Evolutionary conservation across 345 rosid species (phyloP).

Genomic region (Streptanthus diversifolius): DNA sequence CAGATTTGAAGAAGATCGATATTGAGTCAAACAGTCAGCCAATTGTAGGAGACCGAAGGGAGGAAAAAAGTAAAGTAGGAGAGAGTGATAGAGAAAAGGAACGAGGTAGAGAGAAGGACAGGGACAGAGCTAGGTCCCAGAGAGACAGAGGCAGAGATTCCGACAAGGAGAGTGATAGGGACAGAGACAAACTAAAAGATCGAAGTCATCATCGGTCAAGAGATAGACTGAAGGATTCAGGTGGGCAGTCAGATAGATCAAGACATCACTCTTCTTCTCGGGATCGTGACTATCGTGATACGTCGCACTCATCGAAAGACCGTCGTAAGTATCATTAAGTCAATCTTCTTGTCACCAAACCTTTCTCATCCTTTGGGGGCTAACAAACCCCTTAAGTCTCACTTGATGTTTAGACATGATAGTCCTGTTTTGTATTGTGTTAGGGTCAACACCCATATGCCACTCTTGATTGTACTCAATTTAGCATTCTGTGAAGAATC

Average conservation of each 20-base stretch:
- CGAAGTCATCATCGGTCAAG: conserved; percentile 61
- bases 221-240: conserved; percentile 70
- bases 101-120: conserved; percentile 49
- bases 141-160: conserved; percentile 79
- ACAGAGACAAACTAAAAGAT: conserved; percentile 64
- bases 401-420: not conserved
- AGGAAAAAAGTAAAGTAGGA: conserved; percentile 48
- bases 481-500: not conserved
- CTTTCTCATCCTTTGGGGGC: not conserved
- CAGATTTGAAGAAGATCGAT: conserved; percentile 62
- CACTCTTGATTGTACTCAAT: not conserved
- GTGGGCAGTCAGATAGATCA: conserved; percentile 63
- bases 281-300: conserved; percentile 38
- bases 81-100: conserved; percentile 67
- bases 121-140: conserved; percentile 62
- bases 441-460: not conserved
- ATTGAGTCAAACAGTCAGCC: conserved; percentile 50
- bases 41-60: conserved; percentile 46
- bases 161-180: conserved; percentile 75
- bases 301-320: conserved; percentile 17
- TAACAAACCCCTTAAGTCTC: not conserved
- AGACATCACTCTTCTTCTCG: conserved; percentile 76
- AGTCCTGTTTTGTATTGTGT: not conserved
- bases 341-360: not conserved
- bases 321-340: conserved; percentile 26